Conservation (phyloP, 1,139 yeast genomes). For the Scheffersomyces lignicola region DNA sequence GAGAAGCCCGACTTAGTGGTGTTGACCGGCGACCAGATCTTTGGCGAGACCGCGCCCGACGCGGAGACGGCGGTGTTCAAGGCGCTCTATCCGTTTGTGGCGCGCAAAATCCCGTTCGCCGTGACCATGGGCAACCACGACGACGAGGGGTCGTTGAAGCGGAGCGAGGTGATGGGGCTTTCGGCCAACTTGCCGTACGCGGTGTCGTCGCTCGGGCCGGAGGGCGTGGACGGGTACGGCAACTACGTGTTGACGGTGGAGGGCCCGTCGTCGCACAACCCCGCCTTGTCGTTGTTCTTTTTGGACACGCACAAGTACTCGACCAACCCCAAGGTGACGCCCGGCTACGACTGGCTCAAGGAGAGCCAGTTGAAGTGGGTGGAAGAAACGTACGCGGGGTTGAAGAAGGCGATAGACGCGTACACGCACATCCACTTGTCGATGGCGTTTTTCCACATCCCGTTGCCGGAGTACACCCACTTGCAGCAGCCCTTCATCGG, state of each 20-base stretch:
- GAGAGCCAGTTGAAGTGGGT: conserved; percentile 68
- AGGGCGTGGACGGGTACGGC: conserved; percentile 71
- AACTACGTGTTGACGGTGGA: conserved; percentile 63
- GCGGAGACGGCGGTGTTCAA: conserved; percentile 76
- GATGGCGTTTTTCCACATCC: conserved; percentile 94
- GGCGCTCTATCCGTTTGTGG: conserved; percentile 70
- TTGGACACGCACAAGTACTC: conserved; percentile 81
- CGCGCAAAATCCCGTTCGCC: conserved; percentile 74
- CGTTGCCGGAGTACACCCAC: conserved; percentile 77
- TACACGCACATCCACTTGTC: conserved; percentile 51
- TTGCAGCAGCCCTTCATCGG: conserved; percentile 57
- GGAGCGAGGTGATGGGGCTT: conserved; percentile 60
- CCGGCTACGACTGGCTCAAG: conserved; percentile 87
- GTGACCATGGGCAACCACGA: conserved; percentile 64
- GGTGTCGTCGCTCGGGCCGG: conserved; percentile 61
- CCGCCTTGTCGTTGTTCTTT: conserved; percentile 66
- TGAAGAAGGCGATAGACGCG: conserved; percentile 29
- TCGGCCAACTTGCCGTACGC: conserved; percentile 66
- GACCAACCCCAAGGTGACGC: conserved; percentile 58
- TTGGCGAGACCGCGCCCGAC: conserved; percentile 71
- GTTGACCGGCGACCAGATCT: conserved; percentile 83
- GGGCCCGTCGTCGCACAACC: conserved; percentile 37
- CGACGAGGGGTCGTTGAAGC: conserved; percentile 71
- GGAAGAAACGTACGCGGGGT: conserved; percentile 35
- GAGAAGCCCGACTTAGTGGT: conserved; percentile 84